Percentiles rank a stretch among this genome's conserved stretches.
These are phyloP conservation scores for Phlebiopsis gigantea DNA, from an alignment of 768 basidiomycete genomes.

Conservation along the genomic window DNA sequence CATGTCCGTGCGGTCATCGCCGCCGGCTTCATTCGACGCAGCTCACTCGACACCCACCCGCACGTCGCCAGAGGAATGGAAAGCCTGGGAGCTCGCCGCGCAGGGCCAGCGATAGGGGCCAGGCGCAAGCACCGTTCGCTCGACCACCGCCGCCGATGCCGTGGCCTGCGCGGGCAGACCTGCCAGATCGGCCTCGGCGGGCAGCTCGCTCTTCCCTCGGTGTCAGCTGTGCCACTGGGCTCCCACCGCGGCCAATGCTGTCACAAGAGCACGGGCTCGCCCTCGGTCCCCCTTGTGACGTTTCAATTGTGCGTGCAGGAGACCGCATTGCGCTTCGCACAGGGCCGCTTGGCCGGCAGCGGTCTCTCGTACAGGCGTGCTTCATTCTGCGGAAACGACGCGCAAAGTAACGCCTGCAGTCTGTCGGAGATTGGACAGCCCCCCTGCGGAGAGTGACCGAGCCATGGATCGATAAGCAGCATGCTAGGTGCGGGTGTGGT, in stretches of 20 bases:
- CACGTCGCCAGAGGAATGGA: background rate
- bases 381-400: background rate
- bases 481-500: background rate
- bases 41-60: too few relatives aligned
- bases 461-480: background rate
- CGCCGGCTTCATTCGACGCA: slow-evolving; percentile 1
- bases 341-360: background rate
- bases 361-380: background rate
- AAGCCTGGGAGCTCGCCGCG: background rate
- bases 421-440: background rate
- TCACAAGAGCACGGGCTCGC: background rate
- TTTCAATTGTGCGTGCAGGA: background rate
- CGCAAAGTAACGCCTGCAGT: background rate
- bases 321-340: background rate
- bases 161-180: background rate
- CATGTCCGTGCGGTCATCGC: background rate
- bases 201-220: background rate
- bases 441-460: background rate
- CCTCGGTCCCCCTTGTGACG: background rate
- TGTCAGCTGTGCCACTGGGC: background rate
- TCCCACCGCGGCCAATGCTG: background rate
- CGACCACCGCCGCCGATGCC: background rate
- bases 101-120: background rate
- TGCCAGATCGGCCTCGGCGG: background rate
- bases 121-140: background rate